phyloP scores from a whole-genome alignment of 2,329 filamentous ascomycete genomes.

The Stromatinia cepivora region DNA sequence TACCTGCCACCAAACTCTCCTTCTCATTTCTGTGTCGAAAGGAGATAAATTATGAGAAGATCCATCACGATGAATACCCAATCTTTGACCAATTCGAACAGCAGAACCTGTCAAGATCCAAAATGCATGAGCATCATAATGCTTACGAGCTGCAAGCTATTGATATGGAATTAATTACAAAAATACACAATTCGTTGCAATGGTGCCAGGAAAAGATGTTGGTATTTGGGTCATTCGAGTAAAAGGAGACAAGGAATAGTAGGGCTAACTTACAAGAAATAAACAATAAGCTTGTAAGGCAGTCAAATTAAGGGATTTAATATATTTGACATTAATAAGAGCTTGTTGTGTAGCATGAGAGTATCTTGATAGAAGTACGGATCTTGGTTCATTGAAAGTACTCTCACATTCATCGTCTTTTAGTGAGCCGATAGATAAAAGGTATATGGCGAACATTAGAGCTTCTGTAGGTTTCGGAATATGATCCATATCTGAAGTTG shows the following conservation, averaged over 20 bases:
- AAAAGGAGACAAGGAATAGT: background rate
- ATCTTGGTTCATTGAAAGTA: slow-evolving; percentile 56
- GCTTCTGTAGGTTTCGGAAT: slow-evolving; percentile 58
- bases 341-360: slow-evolving; percentile 64
- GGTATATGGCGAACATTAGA: slow-evolving; percentile 67
- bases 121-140: slow-evolving; percentile 47
- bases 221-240: background rate
- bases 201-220: slow-evolving; percentile 26
- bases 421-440: slow-evolving; percentile 60
- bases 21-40: slow-evolving; percentile 61
- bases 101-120: slow-evolving; percentile 52
- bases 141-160: slow-evolving; percentile 42
- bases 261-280: slow-evolving; percentile 56
- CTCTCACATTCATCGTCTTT: slow-evolving; percentile 54
- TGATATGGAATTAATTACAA: background rate
- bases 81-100: slow-evolving; percentile 50
- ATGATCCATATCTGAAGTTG: slow-evolving; percentile 51
- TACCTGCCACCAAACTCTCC: slow-evolving; percentile 63
- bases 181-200: background rate
- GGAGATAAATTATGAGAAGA: slow-evolving; percentile 43
- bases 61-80: slow-evolving; percentile 52
- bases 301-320: slow-evolving; percentile 64
- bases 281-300: slow-evolving; percentile 68
- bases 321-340: slow-evolving; percentile 64
- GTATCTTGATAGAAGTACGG: slow-evolving; percentile 54